Base-by-base conservation (phyloP, 345 rosid species). In the Lepidium aucheri region DNA sequence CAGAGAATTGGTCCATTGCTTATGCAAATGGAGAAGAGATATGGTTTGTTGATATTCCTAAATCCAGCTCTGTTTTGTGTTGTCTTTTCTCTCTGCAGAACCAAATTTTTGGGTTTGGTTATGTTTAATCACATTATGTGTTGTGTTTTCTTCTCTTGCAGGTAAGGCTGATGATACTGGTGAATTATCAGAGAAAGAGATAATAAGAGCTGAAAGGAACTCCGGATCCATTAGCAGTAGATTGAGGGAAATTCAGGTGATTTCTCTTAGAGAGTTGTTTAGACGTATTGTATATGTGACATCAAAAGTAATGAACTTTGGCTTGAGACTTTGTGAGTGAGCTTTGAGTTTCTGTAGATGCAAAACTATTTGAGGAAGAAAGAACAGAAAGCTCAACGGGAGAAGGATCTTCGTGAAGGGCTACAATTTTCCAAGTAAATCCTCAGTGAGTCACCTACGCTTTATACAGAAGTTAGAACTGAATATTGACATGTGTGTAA, bases 141-240 rank as follows among this genome's bases (percentile, higher is more conserved):
- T 59, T 42, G 65, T 32, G 67, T 33, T 4, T 52, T 59, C 15
- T 58, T 47, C 40, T 24, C 46, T 72, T 67, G 38, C 76, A 94
- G 99, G 99, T 66, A 85, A 81, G 44, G 60, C 58, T 24, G 97
- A 94, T 22, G 74, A 81, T 12, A 20, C 70, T 8, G 92, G 99
- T 33, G 99, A 90, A 58, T 43, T 90, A 60, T 77, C 97, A 3
- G 97, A 90, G 75, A 94, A 86, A 74, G 97, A 94, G 71, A 86
- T 94, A 11, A 94, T 94, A 34, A 86, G 92, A 76, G 92, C 96
- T 24, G 99, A 94, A 81, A 86, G 99, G 81, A 94, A 94, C 53
- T 81, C 97, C 0, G 99, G 99, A 47, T 78, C 77, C 24, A 79
- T 94, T 58, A 94, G 99, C 59, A 70, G 81, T 78, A 76, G 82